Percentiles rank a stretch among this genome's conserved stretches.
phyloP scores from a whole-genome alignment of 768 basidiomycete species.

The Dacryopinax primogenitus region DNA sequence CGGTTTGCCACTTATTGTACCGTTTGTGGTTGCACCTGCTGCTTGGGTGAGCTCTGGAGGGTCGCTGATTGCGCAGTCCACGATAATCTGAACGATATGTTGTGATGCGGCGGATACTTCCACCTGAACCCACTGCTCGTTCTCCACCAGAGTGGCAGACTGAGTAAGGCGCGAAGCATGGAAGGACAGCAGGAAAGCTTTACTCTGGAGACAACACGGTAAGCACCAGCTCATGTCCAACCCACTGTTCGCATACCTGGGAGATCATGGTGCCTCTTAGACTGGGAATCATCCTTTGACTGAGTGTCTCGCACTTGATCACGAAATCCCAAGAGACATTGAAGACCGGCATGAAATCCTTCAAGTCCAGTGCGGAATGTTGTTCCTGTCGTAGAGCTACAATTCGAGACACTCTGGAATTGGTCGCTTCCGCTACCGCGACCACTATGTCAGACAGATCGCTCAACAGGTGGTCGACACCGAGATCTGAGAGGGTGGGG shows the following conservation, averaged over 20 bases:
- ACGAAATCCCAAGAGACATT: conserved; percentile 83
- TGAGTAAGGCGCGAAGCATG: conserved; percentile 67
- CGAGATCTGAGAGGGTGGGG: neutral
- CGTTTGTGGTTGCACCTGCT: neutral
- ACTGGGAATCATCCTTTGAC: conserved; percentile 83
- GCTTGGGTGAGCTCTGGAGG: conserved; percentile 44
- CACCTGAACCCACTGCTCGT: conserved; percentile 82
- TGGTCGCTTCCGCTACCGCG: conserved; percentile 72
- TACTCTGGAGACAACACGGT: conserved; percentile 42
- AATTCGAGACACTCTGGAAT: conserved; percentile 69
- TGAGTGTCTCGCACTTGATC: conserved; percentile 71
- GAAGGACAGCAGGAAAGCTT: conserved; percentile 72
- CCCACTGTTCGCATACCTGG: conserved; percentile 40
- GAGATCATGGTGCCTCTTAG: conserved; percentile 72
- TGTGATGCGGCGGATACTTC: conserved; percentile 61
- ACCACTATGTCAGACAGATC: conserved; percentile 67
- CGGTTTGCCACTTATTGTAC: conserved; percentile 43
- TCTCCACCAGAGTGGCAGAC: conserved; percentile 84
- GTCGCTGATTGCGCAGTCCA: conserved; percentile 72
- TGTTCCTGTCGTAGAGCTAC: conserved; percentile 63
- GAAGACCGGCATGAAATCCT: conserved; percentile 69
- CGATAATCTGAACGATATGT: conserved; percentile 53
- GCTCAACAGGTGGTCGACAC: conserved; percentile 19
- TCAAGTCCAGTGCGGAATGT: conserved; percentile 57
- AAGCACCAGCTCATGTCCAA: conserved; percentile 6